phyloP scores from a whole-genome alignment of 768 basidiomycete species.

The Hydnomerulius pinastri region DNA sequence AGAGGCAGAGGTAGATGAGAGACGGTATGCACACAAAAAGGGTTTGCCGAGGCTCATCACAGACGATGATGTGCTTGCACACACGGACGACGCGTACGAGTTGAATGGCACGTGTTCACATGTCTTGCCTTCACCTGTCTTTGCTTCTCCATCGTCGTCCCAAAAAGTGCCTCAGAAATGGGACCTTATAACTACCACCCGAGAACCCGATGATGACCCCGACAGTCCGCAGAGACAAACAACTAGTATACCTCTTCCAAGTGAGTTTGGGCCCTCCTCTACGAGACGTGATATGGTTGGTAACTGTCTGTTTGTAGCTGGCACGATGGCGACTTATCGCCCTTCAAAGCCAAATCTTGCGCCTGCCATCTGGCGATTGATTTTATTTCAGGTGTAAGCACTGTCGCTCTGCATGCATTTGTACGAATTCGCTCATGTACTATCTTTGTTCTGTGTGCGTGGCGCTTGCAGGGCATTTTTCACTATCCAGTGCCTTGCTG shows the following conservation, averaged over 20 bases:
- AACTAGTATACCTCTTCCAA: conserved; percentile 3
- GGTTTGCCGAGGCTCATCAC: background rate
- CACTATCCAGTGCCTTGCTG: conserved; percentile 47
- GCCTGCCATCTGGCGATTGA: conserved; percentile 50
- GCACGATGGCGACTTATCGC: too few relatives aligned
- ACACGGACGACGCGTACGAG: background rate
- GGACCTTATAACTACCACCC: conserved; percentile 1
- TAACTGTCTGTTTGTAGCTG: too few relatives aligned
- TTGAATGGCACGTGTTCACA: background rate
- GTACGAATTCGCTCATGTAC: background rate
- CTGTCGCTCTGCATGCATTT: background rate
- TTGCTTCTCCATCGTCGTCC: background rate
- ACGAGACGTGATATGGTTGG: background rate
- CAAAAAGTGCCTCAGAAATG: conserved; percentile 1
- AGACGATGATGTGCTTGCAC: background rate
- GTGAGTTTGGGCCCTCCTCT: conserved; percentile 6
- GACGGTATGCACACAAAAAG: background rate
- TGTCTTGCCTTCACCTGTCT: background rate
- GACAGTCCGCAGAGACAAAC: background rate
- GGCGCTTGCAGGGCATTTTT: conserved; percentile 40
- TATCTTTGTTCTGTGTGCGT: conserved; percentile 10
- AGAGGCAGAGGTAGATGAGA: background rate
- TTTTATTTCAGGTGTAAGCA: conserved; percentile 57
- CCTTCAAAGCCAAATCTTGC: conserved; percentile 28
- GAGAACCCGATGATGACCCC: background rate